Base-by-base conservation (phyloP, 306 rosid species). In the Medicago ruthenica region DNA sequence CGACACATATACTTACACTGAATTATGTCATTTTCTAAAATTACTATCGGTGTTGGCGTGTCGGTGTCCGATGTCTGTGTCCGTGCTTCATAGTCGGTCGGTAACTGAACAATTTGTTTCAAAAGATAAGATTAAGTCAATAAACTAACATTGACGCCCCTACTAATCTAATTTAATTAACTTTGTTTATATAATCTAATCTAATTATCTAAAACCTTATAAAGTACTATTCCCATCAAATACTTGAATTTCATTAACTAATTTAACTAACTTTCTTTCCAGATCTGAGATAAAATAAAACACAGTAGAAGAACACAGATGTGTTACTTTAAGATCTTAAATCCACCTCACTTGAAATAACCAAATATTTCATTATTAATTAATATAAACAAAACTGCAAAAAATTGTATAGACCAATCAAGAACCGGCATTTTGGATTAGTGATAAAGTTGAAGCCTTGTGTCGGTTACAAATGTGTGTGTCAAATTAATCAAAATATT, bases 281-380 rank as follows among this genome's bases (percentile, higher is more conserved):
- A 81, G 83, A 85, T 81, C 83, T 78, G 74, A 21, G 18, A 60
- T 22, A 34, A 73, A 41, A 54, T 9, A 53, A 70, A 54, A 47
- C 18, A 58, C 24, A 36, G 24, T 55, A 70, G 71, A 50, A 67
- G 76, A 76, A 27, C 78, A 42, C 10, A 40, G 0, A 69, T 69
- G 68, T 27, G 67, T 48, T 27, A 40, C 45, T 71, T 65, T 58
- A 3, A 44, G 53, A 59, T 59, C 70, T 53, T 44, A 71, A 58
- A 31, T 67, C 50, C 58, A 16, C 71, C 71, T 59, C 59, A 50
- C 71, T 41, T 13, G 59, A 71, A 67, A 50, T 17, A 54, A 24
- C 67, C 42, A 62, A 80, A 61, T 79, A 67, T 45, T 71, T 50
- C 20, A 57, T 47, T 59, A 54, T 71, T 50, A n/a, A 64, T 47